Conservation (phyloP, 2,329 filamentous ascomycete species). For the Colletotrichum godetiae region DNA sequence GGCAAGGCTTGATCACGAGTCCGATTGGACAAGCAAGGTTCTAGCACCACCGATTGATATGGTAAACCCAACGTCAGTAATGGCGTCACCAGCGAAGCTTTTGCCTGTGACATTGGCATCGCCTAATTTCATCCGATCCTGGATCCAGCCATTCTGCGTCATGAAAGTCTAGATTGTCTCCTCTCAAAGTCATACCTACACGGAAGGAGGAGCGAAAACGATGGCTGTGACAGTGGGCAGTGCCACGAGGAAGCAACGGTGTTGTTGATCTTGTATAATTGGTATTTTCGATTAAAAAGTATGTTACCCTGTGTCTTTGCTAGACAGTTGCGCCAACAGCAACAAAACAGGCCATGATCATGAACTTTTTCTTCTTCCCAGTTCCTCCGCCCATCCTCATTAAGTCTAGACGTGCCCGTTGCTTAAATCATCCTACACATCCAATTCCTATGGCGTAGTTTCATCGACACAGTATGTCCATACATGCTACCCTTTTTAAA, state of each 20-base stretch:
- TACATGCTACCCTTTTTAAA: neutral
- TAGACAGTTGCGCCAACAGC: neutral
- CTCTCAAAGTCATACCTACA: no score
- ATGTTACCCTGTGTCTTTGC: slow-evolving; percentile 7
- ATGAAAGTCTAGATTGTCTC: neutral
- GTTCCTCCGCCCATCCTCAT: neutral
- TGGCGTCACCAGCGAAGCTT: slow-evolving; percentile 4
- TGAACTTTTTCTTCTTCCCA: slow-evolving; percentile 1
- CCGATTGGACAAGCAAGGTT: no score
- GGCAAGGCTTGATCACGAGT: no score
- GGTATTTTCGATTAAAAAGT: slow-evolving; percentile 15
- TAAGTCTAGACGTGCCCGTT: slow-evolving; percentile 6
- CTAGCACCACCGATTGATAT: no score
- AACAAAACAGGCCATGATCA: slow-evolving; percentile 17
- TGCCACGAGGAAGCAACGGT: neutral
- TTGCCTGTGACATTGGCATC: neutral
- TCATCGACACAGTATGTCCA: neutral
- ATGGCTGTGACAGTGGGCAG: neutral
- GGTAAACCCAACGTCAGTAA: neutral
- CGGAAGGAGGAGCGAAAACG: neutral
- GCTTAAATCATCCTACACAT: slow-evolving; percentile 8
- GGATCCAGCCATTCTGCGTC: neutral
- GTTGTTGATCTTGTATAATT: neutral
- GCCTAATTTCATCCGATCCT: neutral
- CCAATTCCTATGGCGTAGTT: neutral